These are phyloP conservation scores for Gentiana straminea DNA, from an alignment of 257 asterid genomes.

Conservation along the genomic window DNA sequence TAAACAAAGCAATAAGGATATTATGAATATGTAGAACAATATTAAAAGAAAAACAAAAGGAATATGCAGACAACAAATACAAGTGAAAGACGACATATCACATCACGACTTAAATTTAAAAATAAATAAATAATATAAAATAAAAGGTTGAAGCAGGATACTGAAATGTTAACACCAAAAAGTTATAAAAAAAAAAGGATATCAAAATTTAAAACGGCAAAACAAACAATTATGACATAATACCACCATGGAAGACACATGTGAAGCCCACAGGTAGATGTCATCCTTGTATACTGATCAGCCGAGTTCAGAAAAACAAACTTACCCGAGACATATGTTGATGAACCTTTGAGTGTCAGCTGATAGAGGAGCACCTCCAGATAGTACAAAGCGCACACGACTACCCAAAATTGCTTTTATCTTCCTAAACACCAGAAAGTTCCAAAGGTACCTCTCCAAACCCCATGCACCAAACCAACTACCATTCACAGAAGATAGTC, in stretches of 20 bases:
- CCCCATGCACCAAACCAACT: slow-evolving; percentile 99
- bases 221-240: no score
- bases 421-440: slow-evolving; percentile 74
- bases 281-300: slow-evolving; percentile 1
- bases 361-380: slow-evolving; percentile 99
- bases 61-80: slow-evolving; percentile 6
- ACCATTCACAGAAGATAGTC: slow-evolving; percentile 75
- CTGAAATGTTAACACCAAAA: no score
- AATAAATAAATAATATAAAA: no score
- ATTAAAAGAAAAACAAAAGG: background rate
- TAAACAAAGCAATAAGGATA: no score
- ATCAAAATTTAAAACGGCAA: no score
- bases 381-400: slow-evolving; percentile 75
- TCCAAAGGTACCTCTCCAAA: slow-evolving; percentile 76
- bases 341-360: slow-evolving; percentile 93
- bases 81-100: background rate
- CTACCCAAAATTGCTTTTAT: slow-evolving; percentile 95
- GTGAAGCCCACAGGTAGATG: background rate
- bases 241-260: no score
- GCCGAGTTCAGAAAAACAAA: slow-evolving; percentile 16
- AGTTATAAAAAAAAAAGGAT: no score
- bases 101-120: no score
- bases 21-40: no score
- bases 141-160: no score
- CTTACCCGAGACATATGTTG: slow-evolving; percentile 95